Evolutionary conservation across 805 yeast genomes (phyloP), one percentile per base, ranked within the genome.

Genomic region (Candida hispaniensis): DNA sequence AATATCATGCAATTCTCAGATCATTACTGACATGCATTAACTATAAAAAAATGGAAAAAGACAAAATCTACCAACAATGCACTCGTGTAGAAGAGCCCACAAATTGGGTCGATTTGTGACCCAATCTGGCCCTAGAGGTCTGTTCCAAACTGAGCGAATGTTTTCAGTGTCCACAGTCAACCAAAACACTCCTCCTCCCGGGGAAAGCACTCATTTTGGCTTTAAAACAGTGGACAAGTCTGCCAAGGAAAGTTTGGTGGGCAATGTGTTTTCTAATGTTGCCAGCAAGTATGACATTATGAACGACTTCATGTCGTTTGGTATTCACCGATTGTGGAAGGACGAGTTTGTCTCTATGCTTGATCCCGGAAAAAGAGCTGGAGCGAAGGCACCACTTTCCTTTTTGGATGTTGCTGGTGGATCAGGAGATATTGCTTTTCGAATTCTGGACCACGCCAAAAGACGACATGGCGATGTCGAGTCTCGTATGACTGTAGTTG

Each of bases 391-490:
- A 45, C 94, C 95, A 3, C 63, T 91, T 48, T 72, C 75, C 40
- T 88, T 91, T 51, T 67, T 91, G 44, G 98, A 91, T 58, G 97
- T 91, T 39, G 98, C 98, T 16, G 98, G 98, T 41, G 98, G 98
- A 14, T 83, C 97, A 7, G 98, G 98, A 29, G 98, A 91, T 53
- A 88, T 91, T 58, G 98, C 98, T 1, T 83, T 83, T 59, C 93
- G 98, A 2, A 67, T 91, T 44, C 64, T 91, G 43, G 94, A 85
- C 50, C 94, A 91, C 58, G 97, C 97, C 7, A 75, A 77, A 44
- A 59, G 64, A 23, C 71, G 74, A 43, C 82, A 74, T 52, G 76
- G 79, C 39, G 98, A 91, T 59, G 66, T 58, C 22, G 63, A 66
- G 42, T 73, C 83, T 19, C 73, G 75, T 15, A 91, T 91, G 91